Evolutionary conservation across 2,329 filamentous ascomycete genomes (phyloP).

Genomic region (Cladosporium sp.): DNA sequence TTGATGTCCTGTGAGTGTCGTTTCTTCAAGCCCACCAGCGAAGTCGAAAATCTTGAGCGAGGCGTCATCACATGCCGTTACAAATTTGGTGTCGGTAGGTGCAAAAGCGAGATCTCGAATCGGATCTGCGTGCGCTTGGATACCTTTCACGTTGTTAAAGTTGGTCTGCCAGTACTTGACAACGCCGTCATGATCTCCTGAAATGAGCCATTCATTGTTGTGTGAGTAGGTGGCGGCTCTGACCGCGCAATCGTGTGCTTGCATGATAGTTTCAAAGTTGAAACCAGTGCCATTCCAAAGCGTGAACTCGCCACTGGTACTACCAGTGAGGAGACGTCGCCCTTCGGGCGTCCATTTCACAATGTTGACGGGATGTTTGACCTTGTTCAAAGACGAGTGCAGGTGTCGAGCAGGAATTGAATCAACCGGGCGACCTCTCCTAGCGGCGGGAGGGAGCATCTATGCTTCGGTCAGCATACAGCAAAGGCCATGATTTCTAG

Average conservation of each 20-base stretch:
- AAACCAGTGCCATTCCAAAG: constrained; percentile 98
- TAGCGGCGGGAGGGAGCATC: constrained; percentile 81
- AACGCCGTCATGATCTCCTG: constrained; percentile 87
- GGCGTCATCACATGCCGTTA: constrained; percentile 91
- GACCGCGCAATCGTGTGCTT: constrained; percentile 86
- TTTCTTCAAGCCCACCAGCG: constrained; percentile 75
- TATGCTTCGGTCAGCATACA: constrained; percentile 31
- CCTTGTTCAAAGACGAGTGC: constrained; percentile 97
- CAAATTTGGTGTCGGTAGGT: constrained; percentile 90
- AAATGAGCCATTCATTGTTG: constrained; percentile 94
- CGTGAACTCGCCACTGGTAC: constrained; percentile 95
- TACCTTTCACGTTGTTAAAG: constrained; percentile 96
- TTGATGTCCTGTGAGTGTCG: constrained; percentile 81
- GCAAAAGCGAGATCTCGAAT: constrained; percentile 89
- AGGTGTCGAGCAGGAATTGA: constrained; percentile 91
- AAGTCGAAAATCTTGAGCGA: constrained; percentile 96
- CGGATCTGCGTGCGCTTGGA: constrained; percentile 83
- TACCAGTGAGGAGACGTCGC: constrained; percentile 81
- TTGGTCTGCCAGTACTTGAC: constrained; percentile 99
- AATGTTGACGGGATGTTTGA: constrained; percentile 94
- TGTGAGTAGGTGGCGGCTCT: constrained; percentile 82
- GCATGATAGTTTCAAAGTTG: constrained; percentile 99
- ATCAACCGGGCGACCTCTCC: constrained; percentile 69
- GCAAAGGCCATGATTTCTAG: neutral
- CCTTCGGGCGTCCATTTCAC: constrained; percentile 98